Evolutionary conservation across 352 stramenopile genomes (phyloP).

Genomic region (Pythium diclinum): DNA sequence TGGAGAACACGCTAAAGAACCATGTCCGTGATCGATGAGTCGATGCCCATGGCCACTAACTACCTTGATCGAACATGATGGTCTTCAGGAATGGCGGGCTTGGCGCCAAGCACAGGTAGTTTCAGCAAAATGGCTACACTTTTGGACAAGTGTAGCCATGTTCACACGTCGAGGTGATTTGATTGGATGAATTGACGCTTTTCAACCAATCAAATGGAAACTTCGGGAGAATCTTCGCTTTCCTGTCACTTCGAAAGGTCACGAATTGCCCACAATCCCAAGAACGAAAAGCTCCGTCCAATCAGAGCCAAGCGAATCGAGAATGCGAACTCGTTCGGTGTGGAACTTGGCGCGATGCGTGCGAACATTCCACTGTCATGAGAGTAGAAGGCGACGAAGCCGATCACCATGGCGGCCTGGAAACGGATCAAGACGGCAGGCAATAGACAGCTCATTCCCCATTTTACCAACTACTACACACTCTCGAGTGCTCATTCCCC

Average conservation of each 20-base stretch:
- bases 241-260: background rate
- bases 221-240: background rate
- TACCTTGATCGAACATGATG: no score
- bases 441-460: conserved; percentile 22
- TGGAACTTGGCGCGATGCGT: background rate
- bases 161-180: background rate
- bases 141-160: background rate
- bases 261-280: background rate
- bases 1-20: no score
- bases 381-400: background rate
- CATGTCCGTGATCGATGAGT: no score
- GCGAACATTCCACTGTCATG: background rate
- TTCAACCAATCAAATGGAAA: background rate
- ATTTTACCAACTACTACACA: conserved; percentile 18
- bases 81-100: no score
- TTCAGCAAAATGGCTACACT: background rate
- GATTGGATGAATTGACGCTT: background rate
- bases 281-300: background rate
- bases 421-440: background rate
- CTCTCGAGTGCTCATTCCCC: background rate
- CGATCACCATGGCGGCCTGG: background rate
- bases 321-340: background rate
- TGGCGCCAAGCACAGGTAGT: background rate
- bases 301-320: background rate
- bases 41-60: no score